A percentile compares a stretch with the other conserved stretches of the same genome.
Evolutionary conservation across 2,329 filamentous ascomycete species (phyloP).

Genomic region (Akanthomyces uredinophilus): DNA sequence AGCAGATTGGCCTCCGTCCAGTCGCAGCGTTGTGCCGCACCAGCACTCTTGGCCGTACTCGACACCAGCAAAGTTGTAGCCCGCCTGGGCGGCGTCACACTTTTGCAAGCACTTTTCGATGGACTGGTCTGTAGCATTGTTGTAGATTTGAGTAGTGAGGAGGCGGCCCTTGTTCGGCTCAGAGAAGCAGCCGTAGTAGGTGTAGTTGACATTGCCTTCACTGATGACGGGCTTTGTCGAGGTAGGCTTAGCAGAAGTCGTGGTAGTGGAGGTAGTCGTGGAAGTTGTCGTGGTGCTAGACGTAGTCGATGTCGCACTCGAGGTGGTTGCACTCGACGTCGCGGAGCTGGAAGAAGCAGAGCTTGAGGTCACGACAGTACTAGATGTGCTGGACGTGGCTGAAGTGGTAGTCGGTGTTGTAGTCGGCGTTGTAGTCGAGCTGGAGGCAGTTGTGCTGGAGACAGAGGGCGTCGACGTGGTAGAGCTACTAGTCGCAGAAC

Average conservation of each 20-base stretch:
- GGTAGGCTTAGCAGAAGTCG: constrained; percentile 18
- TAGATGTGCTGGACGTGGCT: background rate
- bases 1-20: constrained; percentile 21
- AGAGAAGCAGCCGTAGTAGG: constrained; percentile 31
- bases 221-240: constrained; percentile 26
- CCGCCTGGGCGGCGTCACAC: constrained; percentile 21
- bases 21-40: constrained; percentile 30
- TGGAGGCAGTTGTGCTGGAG: background rate
- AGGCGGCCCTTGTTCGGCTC: constrained; percentile 31
- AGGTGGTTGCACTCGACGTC: constrained; percentile 5
- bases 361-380: background rate
- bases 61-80: constrained; percentile 32
- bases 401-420: background rate
- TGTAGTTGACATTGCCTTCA: constrained; percentile 32
- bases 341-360: background rate
- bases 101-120: constrained; percentile 28
- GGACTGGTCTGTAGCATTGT: constrained; percentile 28
- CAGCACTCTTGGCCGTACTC: constrained; percentile 36
- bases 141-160: constrained; percentile 26
- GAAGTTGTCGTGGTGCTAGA: constrained; percentile 3
- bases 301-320: background rate
- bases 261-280: background rate
- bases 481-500: background rate
- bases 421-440: background rate
- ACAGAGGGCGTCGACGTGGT: background rate